These are phyloP conservation scores for Mycena vitilis DNA, from an alignment of 768 basidiomycete genomes.

Conservation along the genomic window DNA sequence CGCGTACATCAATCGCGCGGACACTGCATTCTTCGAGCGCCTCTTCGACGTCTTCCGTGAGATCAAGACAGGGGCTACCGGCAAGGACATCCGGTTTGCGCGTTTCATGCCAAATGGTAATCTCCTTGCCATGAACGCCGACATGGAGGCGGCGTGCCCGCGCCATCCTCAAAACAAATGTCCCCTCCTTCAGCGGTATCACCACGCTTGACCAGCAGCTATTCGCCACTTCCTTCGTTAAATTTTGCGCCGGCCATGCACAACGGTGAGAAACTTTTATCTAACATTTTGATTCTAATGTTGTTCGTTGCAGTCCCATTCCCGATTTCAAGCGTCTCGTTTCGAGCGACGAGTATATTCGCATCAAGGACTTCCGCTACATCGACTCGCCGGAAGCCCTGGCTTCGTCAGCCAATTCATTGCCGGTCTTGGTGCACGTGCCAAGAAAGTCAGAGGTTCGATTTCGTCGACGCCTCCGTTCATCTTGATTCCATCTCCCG, in stretches of 20 bases:
- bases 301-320: neutral
- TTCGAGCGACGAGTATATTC: neutral
- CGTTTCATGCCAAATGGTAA: slow-evolving; percentile 20
- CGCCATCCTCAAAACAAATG: slow-evolving; percentile 10
- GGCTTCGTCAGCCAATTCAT: neutral
- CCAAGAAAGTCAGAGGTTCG: no score
- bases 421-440: no score
- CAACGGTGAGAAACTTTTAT: neutral
- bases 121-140: slow-evolving; percentile 22
- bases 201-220: neutral
- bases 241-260: slow-evolving; percentile 11
- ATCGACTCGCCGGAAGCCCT: slow-evolving; percentile 13
- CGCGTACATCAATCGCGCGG: slow-evolving; percentile 19
- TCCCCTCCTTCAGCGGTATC: slow-evolving; percentile 5
- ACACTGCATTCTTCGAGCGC: slow-evolving; percentile 11
- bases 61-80: slow-evolving; percentile 17
- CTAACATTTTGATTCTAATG: neutral
- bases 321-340: slow-evolving; percentile 3
- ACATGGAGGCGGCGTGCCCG: slow-evolving; percentile 24
- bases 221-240: slow-evolving; percentile 8
- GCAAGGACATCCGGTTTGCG: slow-evolving; percentile 12
- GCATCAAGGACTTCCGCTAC: slow-evolving; percentile 12
- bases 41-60: slow-evolving; percentile 12
- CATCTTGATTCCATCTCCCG: neutral
- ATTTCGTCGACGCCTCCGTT: neutral